phyloP scores from a whole-genome alignment of 345 rosid species.

The Rhodamnia argentea region DNA sequence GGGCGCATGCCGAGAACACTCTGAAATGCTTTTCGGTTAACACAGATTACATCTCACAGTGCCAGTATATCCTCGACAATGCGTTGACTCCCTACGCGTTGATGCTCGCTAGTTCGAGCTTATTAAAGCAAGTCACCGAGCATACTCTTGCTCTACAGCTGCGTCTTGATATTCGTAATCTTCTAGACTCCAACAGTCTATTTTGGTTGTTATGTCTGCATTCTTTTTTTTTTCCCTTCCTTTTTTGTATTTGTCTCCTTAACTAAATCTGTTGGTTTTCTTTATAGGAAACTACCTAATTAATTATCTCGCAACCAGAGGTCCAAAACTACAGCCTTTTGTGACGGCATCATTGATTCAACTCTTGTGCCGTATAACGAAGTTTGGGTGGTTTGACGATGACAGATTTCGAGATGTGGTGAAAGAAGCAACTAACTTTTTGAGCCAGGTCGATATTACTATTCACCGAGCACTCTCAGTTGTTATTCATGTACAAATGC shows the following conservation, averaged over 20 bases:
- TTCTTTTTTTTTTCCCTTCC: background rate
- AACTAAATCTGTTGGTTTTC: background rate
- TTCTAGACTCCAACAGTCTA: background rate
- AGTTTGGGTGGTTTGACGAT: slow-evolving; percentile 99
- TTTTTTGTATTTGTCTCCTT: background rate
- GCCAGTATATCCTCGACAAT: slow-evolving; percentile 96
- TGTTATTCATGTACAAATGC: background rate
- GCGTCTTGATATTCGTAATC: slow-evolving; percentile 87
- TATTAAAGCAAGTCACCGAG: slow-evolving; percentile 93
- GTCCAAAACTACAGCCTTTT: slow-evolving; percentile 77
- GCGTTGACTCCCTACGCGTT: slow-evolving; percentile 91
- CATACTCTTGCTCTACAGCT: slow-evolving; percentile 77
- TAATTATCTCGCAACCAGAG: slow-evolving; percentile 85
- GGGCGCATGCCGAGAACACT: slow-evolving; percentile 90
- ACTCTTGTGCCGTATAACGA: slow-evolving; percentile 84
- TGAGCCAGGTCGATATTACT: slow-evolving; percentile 59
- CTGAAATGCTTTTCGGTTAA: slow-evolving; percentile 84
- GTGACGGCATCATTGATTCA: slow-evolving; percentile 84
- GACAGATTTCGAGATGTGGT: slow-evolving; percentile 85
- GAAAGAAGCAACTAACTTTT: slow-evolving; percentile 72
- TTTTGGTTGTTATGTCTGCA: background rate
- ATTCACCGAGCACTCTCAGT: background rate
- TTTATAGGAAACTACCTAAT: slow-evolving; percentile 65
- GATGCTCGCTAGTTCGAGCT: slow-evolving; percentile 99
- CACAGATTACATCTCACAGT: slow-evolving; percentile 85